Evolutionary conservation across 768 basidiomycete species (phyloP).

Genomic region (Daedalea quercina): DNA sequence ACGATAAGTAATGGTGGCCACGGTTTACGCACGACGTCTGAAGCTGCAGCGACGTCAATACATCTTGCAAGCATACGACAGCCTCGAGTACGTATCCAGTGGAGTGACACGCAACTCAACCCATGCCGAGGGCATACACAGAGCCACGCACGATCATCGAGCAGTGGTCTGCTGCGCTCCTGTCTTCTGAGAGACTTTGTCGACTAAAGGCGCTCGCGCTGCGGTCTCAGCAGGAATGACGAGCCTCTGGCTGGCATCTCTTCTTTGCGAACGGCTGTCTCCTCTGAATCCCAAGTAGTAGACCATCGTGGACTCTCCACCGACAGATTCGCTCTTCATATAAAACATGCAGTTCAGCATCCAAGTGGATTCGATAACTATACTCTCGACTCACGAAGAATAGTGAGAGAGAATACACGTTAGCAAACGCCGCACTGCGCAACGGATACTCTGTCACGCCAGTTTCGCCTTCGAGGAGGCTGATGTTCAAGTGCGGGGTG

Average conservation of each 20-base stretch:
- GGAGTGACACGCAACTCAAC: no score
- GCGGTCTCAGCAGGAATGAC: slow-evolving; percentile 79
- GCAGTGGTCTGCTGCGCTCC: slow-evolving; percentile 63
- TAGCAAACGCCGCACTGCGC: slow-evolving; percentile 69
- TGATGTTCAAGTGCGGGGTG: slow-evolving; percentile 66
- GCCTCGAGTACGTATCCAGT: no score
- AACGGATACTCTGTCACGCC: slow-evolving; percentile 72
- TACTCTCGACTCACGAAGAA: slow-evolving; percentile 70
- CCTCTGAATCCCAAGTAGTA: slow-evolving; percentile 86
- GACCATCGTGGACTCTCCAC: slow-evolving; percentile 56
- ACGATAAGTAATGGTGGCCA: no score
- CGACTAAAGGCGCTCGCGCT: slow-evolving; percentile 62
- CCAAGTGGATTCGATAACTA: not conserved
- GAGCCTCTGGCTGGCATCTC: slow-evolving; percentile 55
- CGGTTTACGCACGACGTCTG: no score
- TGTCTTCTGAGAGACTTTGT: slow-evolving; percentile 50
- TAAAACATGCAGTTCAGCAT: not conserved
- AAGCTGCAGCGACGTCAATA: no score
- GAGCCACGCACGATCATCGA: slow-evolving; percentile 23
- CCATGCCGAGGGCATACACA: no score
- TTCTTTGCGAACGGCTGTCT: slow-evolving; percentile 46
- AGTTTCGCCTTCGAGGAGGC: slow-evolving; percentile 63
- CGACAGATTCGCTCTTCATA: slow-evolving; percentile 55
- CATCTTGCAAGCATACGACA: no score
- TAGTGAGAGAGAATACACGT: slow-evolving; percentile 63